phyloP scores from a whole-genome alignment of 1,284 basidiomycete genomes.

The Ceratobasidium sp. region DNA sequence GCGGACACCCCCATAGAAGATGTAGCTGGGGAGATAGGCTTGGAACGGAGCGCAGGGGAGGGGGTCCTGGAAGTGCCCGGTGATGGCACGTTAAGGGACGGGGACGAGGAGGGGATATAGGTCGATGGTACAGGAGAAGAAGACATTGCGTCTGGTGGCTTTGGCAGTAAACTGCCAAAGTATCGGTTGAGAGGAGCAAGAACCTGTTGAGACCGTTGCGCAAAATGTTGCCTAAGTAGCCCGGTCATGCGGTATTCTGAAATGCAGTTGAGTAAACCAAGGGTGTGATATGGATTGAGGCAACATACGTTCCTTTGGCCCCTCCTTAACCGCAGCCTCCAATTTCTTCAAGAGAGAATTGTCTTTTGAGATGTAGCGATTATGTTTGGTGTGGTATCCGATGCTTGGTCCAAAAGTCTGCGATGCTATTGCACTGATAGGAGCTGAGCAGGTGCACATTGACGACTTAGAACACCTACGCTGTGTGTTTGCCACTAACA shows the following conservation, averaged over 20 bases:
- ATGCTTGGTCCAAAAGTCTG: slow-evolving; percentile 63
- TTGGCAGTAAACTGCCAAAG: slow-evolving; percentile 88
- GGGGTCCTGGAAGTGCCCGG: slow-evolving; percentile 28
- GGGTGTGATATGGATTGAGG: neutral
- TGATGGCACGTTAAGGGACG: slow-evolving; percentile 52
- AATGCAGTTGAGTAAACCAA: slow-evolving; percentile 7
- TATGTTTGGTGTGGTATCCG: slow-evolving; percentile 85
- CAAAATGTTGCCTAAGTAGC: slow-evolving; percentile 88
- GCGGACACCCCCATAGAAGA: slow-evolving; percentile 46
- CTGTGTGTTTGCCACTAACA: slow-evolving; percentile 56
- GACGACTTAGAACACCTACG: neutral
- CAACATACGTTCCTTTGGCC: slow-evolving; percentile 68
- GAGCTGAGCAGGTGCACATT: neutral
- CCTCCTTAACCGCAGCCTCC: slow-evolving; percentile 69
- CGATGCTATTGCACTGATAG: slow-evolving; percentile 21
- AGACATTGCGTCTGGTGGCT: slow-evolving; percentile 48
- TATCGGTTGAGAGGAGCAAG: slow-evolving; percentile 95
- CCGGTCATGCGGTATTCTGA: slow-evolving; percentile 74
- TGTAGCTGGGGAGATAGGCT: slow-evolving; percentile 33
- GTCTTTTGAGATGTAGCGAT: slow-evolving; percentile 90
- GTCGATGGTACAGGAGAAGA: slow-evolving; percentile 47
- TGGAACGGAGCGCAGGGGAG: slow-evolving; percentile 21
- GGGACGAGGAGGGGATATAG: slow-evolving; percentile 51
- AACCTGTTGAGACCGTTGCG: slow-evolving; percentile 87
- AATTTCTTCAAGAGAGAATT: slow-evolving; percentile 76